These are phyloP conservation scores for Trichoderma sp. DNA, from an alignment of 2,329 filamentous ascomycete species.

Conservation along the genomic window DNA sequence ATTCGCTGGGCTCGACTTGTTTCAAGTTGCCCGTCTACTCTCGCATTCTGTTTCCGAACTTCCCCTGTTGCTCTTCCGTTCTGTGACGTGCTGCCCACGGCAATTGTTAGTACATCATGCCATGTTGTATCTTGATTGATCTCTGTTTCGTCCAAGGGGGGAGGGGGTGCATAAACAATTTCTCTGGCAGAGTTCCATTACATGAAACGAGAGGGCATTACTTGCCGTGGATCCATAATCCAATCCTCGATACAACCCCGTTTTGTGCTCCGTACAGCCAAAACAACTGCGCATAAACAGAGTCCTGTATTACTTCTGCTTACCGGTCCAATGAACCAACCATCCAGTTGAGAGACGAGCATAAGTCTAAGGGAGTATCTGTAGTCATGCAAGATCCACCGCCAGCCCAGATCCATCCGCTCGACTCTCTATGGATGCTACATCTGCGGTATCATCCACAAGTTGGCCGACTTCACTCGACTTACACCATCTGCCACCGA, in stretches of 20 bases:
- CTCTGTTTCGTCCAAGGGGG: not conserved
- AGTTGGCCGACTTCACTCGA: not conserved
- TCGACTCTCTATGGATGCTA: not conserved
- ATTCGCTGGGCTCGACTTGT: slow-evolving; percentile 5
- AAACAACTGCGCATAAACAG: not conserved
- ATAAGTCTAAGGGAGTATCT: not conserved
- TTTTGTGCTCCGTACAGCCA: not conserved
- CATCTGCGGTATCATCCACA: not conserved
- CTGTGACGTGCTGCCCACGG: not conserved
- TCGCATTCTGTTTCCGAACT: not conserved
- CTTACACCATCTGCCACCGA: not conserved
- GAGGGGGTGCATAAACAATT: not conserved
- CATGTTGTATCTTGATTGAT: slow-evolving; percentile 3
- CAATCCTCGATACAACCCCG: not conserved
- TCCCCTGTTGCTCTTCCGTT: not conserved
- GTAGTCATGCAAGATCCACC: slow-evolving; percentile 3
- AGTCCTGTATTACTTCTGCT: not conserved
- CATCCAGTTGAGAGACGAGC: not conserved
- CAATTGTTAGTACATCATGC: not conserved
- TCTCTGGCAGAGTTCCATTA: not conserved
- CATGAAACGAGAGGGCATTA: not conserved
- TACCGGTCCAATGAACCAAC: not conserved
- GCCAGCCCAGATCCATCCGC: not conserved
- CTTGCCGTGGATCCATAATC: not conserved
- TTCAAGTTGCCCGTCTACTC: not conserved